Evolutionary conservation across 108 stramenopile genomes (phyloP), one percentile per base, ranked within the genome.

Genomic region (Stephanodiscus minutulus): DNA sequence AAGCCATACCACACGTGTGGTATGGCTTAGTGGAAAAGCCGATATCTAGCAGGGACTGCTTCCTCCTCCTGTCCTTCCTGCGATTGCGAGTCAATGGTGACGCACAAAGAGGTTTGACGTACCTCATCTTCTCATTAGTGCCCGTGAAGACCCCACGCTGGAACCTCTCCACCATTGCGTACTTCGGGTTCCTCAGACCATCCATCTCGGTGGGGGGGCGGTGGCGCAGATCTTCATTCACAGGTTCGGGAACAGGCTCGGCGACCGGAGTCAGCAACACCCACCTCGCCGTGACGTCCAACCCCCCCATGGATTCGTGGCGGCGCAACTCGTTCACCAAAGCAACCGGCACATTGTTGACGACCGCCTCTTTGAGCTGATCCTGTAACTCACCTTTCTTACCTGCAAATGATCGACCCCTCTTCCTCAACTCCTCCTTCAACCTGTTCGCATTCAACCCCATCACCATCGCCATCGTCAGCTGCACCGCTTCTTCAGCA

Each of bases 231-330:
- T 68, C 55, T 20, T 28, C 31, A 46, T 57, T 68, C 15, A 10
- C 5, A 17, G 67, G 67, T 28, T 68, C 33, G 18, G 67, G 52
- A 7, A 68, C 29, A 28, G 67, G 67, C 7, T 33, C 24, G 0
- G 54, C 54, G 24, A 33, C 29, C 0, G 1, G 67, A 0, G 25
- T 49, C 21, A 57, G 6, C 12, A 62, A 21, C 20, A 57, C 53
- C 67, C 55, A 68, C 25, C 41, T 11, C 13, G 67, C 66, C 4
- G 52, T 55, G 5, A 67, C 66, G 20, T 67, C 66, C 7, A 67
- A 20, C 18, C 33, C 35, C 0, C 12, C 21, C 66, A 67, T 67
- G 22, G 11, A 28, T 0, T 55, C 52, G 20, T 67, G 35, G 7
- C 66, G 7, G 3, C 2, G 29, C 1, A 5, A 5, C 18, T 37